phyloP scores from a whole-genome alignment of 2,329 filamentous ascomycete genomes.

The Sporothrix brunneoviolacea region DNA sequence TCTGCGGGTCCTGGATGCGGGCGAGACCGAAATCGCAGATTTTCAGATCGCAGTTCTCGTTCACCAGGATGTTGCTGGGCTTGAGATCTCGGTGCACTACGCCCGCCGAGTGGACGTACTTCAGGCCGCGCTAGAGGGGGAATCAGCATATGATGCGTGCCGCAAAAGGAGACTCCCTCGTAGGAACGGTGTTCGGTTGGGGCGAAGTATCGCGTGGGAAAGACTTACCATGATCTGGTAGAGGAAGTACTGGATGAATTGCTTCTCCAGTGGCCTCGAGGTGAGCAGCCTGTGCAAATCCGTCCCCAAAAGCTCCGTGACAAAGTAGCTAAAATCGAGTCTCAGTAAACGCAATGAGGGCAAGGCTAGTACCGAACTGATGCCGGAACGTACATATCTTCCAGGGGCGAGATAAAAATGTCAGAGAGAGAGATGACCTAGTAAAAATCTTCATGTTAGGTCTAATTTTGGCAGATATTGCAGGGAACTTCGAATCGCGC shows the following conservation, averaged over 20 bases:
- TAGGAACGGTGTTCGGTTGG: no score
- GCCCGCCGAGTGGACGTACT: conserved; percentile 98
- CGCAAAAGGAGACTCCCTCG: not conserved
- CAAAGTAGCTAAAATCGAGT: conserved; percentile 67
- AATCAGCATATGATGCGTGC: conserved; percentile 15
- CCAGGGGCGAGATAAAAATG: conserved; percentile 97
- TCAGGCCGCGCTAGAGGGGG: conserved; percentile 70
- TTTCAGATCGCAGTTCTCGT: conserved; percentile 99
- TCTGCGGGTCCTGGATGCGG: conserved; percentile 96
- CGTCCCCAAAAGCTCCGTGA: conserved; percentile 94
- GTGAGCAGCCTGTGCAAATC: conserved; percentile 93
- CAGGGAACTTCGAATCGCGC: no score
- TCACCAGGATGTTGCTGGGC: conserved; percentile 97
- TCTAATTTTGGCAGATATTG: no score
- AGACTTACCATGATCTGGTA: conserved; percentile 89
- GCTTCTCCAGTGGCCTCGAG: conserved; percentile 92
- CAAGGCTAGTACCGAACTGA: no score
- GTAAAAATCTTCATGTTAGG: conserved; percentile 2
- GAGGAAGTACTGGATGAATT: conserved; percentile 99
- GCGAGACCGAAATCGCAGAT: conserved; percentile 98
- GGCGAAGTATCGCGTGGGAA: no score
- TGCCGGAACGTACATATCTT: conserved; percentile 75
- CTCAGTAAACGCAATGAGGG: no score
- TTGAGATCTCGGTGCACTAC: conserved; percentile 97
- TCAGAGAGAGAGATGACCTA: conserved; percentile 97